A percentile compares a stretch with the other conserved stretches of the same genome.
phyloP scores from a whole-genome alignment of 768 basidiomycete genomes.

The Mycena amicta region DNA sequence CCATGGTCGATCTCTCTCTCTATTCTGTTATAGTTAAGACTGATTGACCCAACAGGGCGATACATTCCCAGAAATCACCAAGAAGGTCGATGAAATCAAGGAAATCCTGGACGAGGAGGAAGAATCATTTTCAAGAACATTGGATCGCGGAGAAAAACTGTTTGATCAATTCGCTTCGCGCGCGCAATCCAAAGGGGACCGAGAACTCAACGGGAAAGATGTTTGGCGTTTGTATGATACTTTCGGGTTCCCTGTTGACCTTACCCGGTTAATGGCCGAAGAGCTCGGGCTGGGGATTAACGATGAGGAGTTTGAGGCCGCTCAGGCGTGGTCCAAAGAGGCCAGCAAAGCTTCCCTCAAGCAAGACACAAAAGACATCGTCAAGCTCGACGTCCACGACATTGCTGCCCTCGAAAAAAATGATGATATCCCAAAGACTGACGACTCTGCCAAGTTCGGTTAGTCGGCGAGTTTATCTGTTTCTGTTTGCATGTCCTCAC shows the following conservation, averaged over 20 bases:
- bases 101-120: slow-evolving; percentile 98
- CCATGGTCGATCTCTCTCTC: slow-evolving; percentile 61
- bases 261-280: slow-evolving; percentile 96
- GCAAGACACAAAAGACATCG: slow-evolving; percentile 63
- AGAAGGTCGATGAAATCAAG: slow-evolving; percentile 79
- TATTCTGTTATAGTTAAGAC: not conserved
- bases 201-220: slow-evolving; percentile 83
- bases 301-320: slow-evolving; percentile 85
- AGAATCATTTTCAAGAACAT: slow-evolving; percentile 94
- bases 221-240: slow-evolving; percentile 98
- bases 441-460: slow-evolving; percentile 93
- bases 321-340: slow-evolving; percentile 85
- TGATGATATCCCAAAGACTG: slow-evolving; percentile 79
- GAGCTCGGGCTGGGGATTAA: slow-evolving; percentile 86
- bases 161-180: slow-evolving; percentile 85
- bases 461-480: too few relatives aligned
- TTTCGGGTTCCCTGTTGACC: slow-evolving; percentile 95
- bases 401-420: slow-evolving; percentile 85
- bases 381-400: slow-evolving; percentile 96
- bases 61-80: slow-evolving; percentile 92
- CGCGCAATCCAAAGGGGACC: slow-evolving; percentile 62
- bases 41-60: slow-evolving; percentile 55
- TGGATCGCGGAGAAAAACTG: slow-evolving; percentile 94
- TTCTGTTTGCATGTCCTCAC: too few relatives aligned
- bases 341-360: slow-evolving; percentile 86